Percentiles rank a stretch among this genome's conserved stretches.
Evolutionary conservation across 352 stramenopile species (phyloP).

Genomic region (Blastocystis sp.): DNA sequence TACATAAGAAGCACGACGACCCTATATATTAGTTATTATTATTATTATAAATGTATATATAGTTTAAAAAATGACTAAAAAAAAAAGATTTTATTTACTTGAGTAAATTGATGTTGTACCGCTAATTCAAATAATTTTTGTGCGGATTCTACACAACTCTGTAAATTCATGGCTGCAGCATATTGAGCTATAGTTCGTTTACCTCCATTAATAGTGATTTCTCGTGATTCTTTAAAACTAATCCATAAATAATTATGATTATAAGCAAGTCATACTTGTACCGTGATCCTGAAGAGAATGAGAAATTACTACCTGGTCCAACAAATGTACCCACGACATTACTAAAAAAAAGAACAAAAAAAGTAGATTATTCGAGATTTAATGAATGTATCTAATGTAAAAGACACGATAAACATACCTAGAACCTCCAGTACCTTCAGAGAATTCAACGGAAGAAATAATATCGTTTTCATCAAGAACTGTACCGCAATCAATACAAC

Average conservation of each 20-base stretch:
- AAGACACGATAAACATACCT: not conserved
- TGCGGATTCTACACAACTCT: slow-evolving; percentile 80
- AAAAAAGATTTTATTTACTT: slow-evolving; percentile 36
- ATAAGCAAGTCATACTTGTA: slow-evolving; percentile 55
- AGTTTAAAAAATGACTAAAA: not conserved
- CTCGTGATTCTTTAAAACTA: slow-evolving; percentile 57
- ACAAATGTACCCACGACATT: too few species aligned
- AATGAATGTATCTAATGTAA: not conserved
- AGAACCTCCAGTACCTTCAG: slow-evolving; percentile 65
- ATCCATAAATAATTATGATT: slow-evolving; percentile 69
- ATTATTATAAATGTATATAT: not conserved
- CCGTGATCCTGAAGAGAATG: not conserved
- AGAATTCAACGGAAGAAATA: slow-evolving; percentile 83
- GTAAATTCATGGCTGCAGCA: slow-evolving; percentile 60
- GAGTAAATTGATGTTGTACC: slow-evolving; percentile 81
- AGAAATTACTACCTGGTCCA: too few species aligned
- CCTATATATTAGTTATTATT: slow-evolving; percentile 48
- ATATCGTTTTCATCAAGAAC: slow-evolving; percentile 93
- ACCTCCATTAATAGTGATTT: slow-evolving; percentile 79
- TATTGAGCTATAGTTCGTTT: slow-evolving; percentile 74
- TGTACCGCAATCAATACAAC: slow-evolving; percentile 59
- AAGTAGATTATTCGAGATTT: too few species aligned
- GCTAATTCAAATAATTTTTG: slow-evolving; percentile 81
- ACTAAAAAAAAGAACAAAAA: too few species aligned
- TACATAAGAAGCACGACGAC: slow-evolving; percentile 74